Conservation (phyloP, 2,329 filamentous ascomycete genomes). For the Fusarium nygamai region DNA sequence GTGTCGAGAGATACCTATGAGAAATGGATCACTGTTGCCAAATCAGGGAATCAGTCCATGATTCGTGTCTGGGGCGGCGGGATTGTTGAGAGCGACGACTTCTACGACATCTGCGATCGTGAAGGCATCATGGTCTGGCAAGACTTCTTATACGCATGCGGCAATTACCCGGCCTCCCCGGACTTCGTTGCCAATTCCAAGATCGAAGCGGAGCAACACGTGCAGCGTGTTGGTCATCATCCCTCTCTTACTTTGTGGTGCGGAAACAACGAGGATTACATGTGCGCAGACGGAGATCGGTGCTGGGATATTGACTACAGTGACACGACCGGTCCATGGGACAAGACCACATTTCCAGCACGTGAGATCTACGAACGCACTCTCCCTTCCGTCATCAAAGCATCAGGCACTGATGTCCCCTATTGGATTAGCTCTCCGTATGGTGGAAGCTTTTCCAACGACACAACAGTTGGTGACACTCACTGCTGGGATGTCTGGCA, state of each 20-base stretch:
- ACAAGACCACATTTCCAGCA: slow-evolving; percentile 6
- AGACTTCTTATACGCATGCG: slow-evolving; percentile 6
- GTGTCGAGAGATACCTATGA: not conserved
- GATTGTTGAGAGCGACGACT: not conserved
- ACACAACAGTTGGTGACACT: not conserved
- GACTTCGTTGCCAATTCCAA: not conserved
- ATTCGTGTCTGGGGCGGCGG: slow-evolving; percentile 8
- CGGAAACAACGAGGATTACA: slow-evolving; percentile 9
- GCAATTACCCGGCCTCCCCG: not conserved
- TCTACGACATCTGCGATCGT: not conserved
- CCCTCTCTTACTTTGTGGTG: not conserved
- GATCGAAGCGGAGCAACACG: not conserved
- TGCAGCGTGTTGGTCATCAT: slow-evolving; percentile 1
- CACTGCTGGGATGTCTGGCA: slow-evolving; percentile 17
- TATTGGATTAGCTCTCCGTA: slow-evolving; percentile 8
- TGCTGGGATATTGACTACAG: slow-evolving; percentile 12
- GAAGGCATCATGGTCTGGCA: slow-evolving; percentile 11
- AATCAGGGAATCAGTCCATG: not conserved
- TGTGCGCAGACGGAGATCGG: not conserved
- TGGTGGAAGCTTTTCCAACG: not conserved
- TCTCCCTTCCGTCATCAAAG: not conserved
- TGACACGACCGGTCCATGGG: slow-evolving; percentile 2
- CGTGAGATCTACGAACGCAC: not conserved
- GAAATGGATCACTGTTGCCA: not conserved
- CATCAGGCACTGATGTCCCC: not conserved